phyloP scores from a whole-genome alignment of 1,284 basidiomycete species.

The Apiotrichum veenhuisii region DNA sequence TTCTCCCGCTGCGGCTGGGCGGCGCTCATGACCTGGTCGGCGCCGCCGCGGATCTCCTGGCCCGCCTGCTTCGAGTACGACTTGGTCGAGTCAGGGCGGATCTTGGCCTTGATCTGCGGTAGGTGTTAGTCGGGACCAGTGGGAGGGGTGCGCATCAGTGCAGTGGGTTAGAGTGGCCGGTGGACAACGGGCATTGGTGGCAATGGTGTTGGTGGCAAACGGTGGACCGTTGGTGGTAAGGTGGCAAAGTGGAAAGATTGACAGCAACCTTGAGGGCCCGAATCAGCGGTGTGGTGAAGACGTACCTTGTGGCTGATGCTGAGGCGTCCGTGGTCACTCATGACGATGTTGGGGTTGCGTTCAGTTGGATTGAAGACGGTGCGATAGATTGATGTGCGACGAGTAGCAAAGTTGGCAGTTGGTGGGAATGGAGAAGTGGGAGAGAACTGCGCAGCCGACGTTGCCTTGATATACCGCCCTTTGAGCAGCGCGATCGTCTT shows the following conservation, averaged over 20 bases:
- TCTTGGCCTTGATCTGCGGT: not conserved
- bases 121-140: not conserved
- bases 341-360: not conserved
- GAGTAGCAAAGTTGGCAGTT: not conserved
- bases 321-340: conserved; percentile 1
- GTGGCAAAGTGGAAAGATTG: too few relatives aligned
- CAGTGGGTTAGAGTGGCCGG: too few relatives aligned
- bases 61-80: not conserved
- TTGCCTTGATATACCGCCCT: too few relatives aligned
- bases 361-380: not conserved
- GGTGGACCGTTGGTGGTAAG: too few relatives aligned
- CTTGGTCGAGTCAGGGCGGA: not conserved
- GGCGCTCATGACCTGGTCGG: not conserved
- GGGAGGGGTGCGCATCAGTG: too few relatives aligned
- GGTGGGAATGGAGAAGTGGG: too few relatives aligned
- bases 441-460: too few relatives aligned
- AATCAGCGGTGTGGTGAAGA: not conserved
- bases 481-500: too few relatives aligned
- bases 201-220: too few relatives aligned
- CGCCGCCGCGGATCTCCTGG: not conserved
- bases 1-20: not conserved
- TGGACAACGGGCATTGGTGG: too few relatives aligned
- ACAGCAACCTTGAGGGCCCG: not conserved
- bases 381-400: not conserved
- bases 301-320: not conserved